Evolutionary conservation across 352 stramenopile genomes (phyloP).

Genomic region (Phytophthora fragariaefolia): DNA sequence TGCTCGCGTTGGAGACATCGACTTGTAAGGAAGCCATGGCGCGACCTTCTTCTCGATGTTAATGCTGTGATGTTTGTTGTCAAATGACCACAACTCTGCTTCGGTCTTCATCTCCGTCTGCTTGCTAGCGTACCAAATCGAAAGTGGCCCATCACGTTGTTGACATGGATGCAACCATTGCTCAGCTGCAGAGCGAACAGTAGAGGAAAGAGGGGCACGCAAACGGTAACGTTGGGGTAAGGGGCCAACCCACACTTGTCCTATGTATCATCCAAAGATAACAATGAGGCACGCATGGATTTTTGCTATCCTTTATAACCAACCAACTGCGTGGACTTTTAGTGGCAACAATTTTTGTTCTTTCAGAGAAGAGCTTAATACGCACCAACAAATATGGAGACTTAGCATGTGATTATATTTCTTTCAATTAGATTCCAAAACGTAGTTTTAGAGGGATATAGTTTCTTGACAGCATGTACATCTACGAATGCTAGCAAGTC

Average conservation of each 20-base stretch:
- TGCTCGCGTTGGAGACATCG: neutral
- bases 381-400: no score
- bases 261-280: neutral
- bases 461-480: no score
- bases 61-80: slow-evolving; percentile 1
- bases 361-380: no score
- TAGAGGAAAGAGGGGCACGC: neutral
- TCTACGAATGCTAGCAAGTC: no score
- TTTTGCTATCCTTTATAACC: no score
- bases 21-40: neutral
- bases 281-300: neutral
- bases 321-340: no score
- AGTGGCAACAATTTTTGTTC: no score
- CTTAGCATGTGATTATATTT: no score
- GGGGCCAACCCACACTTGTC: neutral
- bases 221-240: neutral
- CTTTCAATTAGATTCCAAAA: no score
- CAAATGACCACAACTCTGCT: neutral
- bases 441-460: no score
- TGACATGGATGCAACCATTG: neutral
- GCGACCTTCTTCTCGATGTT: slow-evolving; percentile 8
- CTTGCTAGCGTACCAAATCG: slow-evolving; percentile 3
- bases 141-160: slow-evolving; percentile 5
- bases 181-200: neutral
- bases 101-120: slow-evolving; percentile 16